These are phyloP conservation scores for Kurtzmaniella quercitrusa DNA, from an alignment of 1,139 yeast species.

Conservation along the genomic window DNA sequence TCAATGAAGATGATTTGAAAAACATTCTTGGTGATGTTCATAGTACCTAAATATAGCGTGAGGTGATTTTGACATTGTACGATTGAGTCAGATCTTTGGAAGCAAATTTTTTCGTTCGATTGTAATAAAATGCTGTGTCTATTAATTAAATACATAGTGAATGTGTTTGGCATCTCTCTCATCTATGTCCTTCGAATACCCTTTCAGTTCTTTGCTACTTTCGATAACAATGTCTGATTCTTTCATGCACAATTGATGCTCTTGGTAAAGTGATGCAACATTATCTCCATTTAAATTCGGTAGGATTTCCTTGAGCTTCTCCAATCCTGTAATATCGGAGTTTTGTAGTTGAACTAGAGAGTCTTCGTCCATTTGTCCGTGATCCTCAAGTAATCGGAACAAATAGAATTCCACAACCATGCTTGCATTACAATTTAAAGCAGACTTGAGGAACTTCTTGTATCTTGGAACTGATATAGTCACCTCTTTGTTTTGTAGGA, in stretches of 20 bases:
- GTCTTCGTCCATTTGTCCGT: neutral
- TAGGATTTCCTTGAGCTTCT: neutral
- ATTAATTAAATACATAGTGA: slow-evolving; percentile 13
- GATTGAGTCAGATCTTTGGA: no score
- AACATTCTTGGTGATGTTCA: slow-evolving; percentile 20
- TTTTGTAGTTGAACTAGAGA: no score
- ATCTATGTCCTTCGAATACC: slow-evolving; percentile 21
- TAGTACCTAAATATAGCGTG: no score
- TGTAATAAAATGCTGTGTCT: no score
- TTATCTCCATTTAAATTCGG: neutral
- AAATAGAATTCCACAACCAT: slow-evolving; percentile 13
- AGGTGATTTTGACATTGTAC: no score
- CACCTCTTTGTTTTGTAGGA: slow-evolving; percentile 11
- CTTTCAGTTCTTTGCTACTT: slow-evolving; percentile 9
- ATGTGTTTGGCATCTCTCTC: slow-evolving; percentile 22
- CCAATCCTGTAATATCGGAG: slow-evolving; percentile 3
- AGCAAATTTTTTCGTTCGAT: no score
- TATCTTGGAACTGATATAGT: neutral
- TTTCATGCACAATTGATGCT: neutral
- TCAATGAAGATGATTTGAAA: slow-evolving; percentile 35
- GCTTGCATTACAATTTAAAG: neutral
- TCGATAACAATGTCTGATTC: neutral
- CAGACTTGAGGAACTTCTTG: neutral
- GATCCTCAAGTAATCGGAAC: slow-evolving; percentile 9
- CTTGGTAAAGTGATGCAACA: neutral